phyloP scores from a whole-genome alignment of 305 asterid species.

The Euphrasia arctica region DNA sequence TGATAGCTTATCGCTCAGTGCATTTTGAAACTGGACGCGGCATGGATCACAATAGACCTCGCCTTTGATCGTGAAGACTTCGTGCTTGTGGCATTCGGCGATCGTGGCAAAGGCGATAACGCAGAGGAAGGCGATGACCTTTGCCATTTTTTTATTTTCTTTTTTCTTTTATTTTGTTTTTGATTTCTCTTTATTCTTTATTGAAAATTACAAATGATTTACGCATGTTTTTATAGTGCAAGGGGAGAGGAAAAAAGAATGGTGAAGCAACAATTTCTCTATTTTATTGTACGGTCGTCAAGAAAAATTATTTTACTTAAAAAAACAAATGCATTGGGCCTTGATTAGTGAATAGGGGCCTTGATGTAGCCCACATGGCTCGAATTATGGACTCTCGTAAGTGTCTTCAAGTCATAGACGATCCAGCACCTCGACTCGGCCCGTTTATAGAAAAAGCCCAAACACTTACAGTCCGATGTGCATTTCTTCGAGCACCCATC shows the following conservation, averaged over 20 bases:
- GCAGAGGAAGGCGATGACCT: conserved; percentile 35
- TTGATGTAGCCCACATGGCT: conserved; percentile 40
- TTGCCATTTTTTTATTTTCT: conserved; percentile 32
- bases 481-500: conserved; percentile 33
- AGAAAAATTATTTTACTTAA: background rate
- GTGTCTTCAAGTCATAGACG: conserved; percentile 35
- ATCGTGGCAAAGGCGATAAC: conserved; percentile 32
- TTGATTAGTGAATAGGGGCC: conserved; percentile 15
- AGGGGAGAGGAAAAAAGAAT: too few species aligned
- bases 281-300: too few species aligned
- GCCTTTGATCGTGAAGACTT: conserved; percentile 39
- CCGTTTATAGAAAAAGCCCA: conserved; percentile 39
- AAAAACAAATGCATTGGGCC: background rate
- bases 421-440: conserved; percentile 39
- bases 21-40: conserved; percentile 41
- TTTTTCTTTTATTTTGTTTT: background rate
- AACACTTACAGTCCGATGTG: conserved; percentile 37
- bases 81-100: conserved; percentile 17
- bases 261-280: too few species aligned
- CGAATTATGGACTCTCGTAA: conserved; percentile 28
- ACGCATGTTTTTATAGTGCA: too few species aligned
- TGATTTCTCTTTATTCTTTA: background rate
- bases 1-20: conserved; percentile 28
- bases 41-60: conserved; percentile 62
- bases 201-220: background rate